Percentiles rank a stretch among this genome's conserved stretches.
Evolutionary conservation across 139 green algal species (phyloP).

Genomic region (Chlorella sp.): DNA sequence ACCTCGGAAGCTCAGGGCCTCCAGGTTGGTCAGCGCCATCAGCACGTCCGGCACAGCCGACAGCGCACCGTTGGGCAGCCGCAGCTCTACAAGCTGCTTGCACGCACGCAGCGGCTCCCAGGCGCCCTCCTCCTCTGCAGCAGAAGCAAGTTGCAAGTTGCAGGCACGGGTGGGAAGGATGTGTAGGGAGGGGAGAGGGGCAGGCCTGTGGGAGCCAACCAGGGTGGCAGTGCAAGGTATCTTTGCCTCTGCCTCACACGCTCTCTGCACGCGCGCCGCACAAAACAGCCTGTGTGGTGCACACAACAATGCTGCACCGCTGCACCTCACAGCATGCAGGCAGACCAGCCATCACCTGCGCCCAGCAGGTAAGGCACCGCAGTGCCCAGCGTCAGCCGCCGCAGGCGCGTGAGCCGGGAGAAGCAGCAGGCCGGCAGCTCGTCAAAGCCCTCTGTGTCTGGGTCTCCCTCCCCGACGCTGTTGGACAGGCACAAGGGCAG

Average conservation of each 20-base stretch:
- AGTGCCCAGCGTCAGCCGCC: slow-evolving; percentile 10
- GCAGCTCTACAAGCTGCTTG: neutral
- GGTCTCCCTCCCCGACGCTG: slow-evolving; percentile 23
- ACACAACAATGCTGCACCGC: no score
- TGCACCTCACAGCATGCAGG: neutral
- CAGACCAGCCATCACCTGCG: neutral
- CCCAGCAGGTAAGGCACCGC: slow-evolving; percentile 4
- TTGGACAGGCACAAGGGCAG: no score
- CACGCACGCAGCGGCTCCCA: neutral
- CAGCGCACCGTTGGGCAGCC: slow-evolving; percentile 5
- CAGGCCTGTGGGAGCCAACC: no score
- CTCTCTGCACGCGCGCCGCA: no score
- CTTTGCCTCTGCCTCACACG: no score
- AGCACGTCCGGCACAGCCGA: neutral
- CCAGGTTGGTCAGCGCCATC: neutral
- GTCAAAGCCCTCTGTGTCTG: slow-evolving; percentile 9
- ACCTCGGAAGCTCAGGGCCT: slow-evolving; percentile 19
- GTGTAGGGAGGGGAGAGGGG: no score
- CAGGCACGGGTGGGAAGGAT: no score
- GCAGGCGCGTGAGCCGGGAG: neutral
- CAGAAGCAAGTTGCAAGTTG: neutral
- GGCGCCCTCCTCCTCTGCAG: slow-evolving; percentile 13
- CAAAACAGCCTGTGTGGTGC: no score
- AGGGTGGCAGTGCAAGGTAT: no score
- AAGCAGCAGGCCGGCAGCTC: slow-evolving; percentile 20